Evolutionary conservation across 2,329 filamentous ascomycete genomes (phyloP).

Genomic region (Apiospora rasikravindrae): DNA sequence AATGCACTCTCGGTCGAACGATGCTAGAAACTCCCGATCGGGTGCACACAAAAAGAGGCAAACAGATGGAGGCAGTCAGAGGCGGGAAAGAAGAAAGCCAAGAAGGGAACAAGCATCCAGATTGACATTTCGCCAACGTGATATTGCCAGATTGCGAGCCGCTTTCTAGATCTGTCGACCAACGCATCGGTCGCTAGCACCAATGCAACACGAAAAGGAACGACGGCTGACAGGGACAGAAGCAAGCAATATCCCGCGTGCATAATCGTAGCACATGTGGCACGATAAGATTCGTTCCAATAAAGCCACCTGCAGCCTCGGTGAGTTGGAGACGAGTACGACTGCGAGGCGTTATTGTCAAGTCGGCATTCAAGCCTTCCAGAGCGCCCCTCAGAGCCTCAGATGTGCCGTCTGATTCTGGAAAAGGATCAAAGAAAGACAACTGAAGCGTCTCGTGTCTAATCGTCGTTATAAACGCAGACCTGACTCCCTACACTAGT

Average conservation of each 20-base stretch:
- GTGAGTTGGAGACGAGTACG: not conserved
- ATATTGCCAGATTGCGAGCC: not conserved
- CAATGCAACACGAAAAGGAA: not conserved
- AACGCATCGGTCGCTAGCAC: not conserved
- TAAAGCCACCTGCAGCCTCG: not conserved
- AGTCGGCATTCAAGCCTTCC: rapidly evolving
- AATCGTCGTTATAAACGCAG: too few species aligned
- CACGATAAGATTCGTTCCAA: not conserved
- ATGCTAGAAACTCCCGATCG: not conserved
- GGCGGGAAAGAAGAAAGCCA: not conserved
- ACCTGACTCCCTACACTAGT: too few species aligned
- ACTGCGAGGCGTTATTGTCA: not conserved
- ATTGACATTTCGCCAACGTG: not conserved
- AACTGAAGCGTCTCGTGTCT: too few species aligned
- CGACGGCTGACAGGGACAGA: not conserved
- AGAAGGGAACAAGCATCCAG: not conserved
- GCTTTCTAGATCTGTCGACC: not conserved
- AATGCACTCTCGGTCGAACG: not conserved
- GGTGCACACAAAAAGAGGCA: not conserved
- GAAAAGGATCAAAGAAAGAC: too few species aligned
- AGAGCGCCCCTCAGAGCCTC: too few species aligned
- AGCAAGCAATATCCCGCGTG: not conserved
- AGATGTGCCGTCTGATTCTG: too few species aligned
- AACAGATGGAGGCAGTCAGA: not conserved
- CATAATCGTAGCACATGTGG: not conserved